These are phyloP conservation scores for Kwoniella sp. DNA, from an alignment of 768 basidiomycete species.

Conservation along the genomic window DNA sequence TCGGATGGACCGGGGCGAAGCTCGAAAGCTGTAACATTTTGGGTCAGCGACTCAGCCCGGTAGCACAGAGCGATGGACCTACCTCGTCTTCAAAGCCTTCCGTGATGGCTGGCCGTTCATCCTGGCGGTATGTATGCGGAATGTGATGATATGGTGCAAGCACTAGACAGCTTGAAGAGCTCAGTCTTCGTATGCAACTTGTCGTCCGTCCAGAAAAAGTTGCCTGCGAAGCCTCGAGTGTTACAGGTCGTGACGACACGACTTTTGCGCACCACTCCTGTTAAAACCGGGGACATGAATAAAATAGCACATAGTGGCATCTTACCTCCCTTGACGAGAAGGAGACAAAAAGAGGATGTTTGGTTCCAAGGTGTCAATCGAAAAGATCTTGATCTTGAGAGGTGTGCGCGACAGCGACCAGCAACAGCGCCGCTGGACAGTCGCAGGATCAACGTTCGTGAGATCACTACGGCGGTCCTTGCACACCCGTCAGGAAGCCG, in stretches of 20 bases:
- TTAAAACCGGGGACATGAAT: background rate
- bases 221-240: background rate
- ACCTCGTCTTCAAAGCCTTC: conserved; percentile 40
- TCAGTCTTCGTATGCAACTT: no score
- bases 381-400: no score
- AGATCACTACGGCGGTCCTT: no score
- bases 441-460: no score
- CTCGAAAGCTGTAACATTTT: conserved; percentile 36
- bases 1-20: conserved; percentile 45
- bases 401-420: no score
- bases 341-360: conserved; percentile 8
- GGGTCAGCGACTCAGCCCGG: background rate
- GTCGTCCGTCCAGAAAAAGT: background rate
- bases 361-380: conserved; percentile 5
- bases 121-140: background rate
- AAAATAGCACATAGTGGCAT: background rate
- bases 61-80: background rate
- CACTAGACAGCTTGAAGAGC: no score
- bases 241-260: background rate
- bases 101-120: conserved; percentile 30
- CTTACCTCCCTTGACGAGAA: background rate
- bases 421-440: no score
- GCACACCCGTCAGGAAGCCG: background rate
- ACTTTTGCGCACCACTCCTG: no score
- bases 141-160: no score